Evolutionary conservation across 495 filamentous ascomycete genomes (phyloP), one percentile per base, ranked within the genome.

Genomic region (Neurospora tetrasperma): DNA sequence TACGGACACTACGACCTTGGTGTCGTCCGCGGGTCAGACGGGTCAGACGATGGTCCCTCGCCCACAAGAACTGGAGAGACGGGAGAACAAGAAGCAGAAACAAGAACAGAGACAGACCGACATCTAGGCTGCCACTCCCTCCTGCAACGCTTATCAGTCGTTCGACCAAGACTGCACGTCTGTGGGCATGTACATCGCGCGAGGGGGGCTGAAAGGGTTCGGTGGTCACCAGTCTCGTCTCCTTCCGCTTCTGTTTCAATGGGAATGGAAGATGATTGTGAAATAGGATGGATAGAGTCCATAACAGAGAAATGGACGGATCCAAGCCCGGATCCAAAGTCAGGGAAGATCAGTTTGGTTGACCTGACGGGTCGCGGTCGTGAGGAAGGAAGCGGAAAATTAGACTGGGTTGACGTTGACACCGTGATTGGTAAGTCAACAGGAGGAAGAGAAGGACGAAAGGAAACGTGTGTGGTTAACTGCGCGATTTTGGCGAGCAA

Each of bases 141-240:
- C 11, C 85, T 90, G 6, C 82, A 86, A 68, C 88, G 92, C 69
- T 76, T 93, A 41, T 93, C 91, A 88, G 85, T 89, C 20, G 88
- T 96, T 4, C 88, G 91, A n/a, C 96, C 95, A 14, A 82, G 83
- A 20, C 82, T 98, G 8, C 94, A 97, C 78, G 88, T 98, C 59
- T 97, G 93, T 77, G 96, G 94, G 2, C 96, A 98, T 80, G 85
- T 97, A 48, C 96, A 98, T 79, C 89, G 87, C 38, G 86, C 83
- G 9, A 79, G 88, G 69, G 90, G 89, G 1, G 88, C 84, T 12
- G 84, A 90, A 76, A 81, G 86, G 5, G 81, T 92, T 11, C 80
- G 78, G 35, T 93, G 90, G 90, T 16, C 39, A 39, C 39, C 39
- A 39, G 39, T 39, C 7, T 5, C 7, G 7, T 5, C 39, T 39